These are phyloP conservation scores for Aspergillus nomiae DNA, from an alignment of 2,329 filamentous ascomycete species.

Conservation along the genomic window DNA sequence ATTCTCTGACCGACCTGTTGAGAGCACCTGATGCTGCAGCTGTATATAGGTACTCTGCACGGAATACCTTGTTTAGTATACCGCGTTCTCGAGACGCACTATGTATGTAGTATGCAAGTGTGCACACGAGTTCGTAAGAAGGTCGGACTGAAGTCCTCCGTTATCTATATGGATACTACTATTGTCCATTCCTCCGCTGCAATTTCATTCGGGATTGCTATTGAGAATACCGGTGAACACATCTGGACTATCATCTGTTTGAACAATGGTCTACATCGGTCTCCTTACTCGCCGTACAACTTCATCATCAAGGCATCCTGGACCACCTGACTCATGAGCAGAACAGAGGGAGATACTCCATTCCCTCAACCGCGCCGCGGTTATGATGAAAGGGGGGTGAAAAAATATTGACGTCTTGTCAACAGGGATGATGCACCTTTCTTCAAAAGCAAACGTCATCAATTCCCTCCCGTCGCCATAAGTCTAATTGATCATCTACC, in stretches of 20 bases:
- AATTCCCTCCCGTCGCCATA: neutral
- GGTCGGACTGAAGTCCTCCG: constrained; percentile 1
- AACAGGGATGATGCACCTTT: neutral
- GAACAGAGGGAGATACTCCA: neutral
- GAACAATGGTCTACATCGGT: neutral
- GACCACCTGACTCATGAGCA: neutral
- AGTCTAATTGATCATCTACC: constrained; percentile 5
- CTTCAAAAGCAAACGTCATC: constrained; percentile 3
- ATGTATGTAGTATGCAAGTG: constrained; percentile 1
- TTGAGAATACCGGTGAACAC: constrained; percentile 1
- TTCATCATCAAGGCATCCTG: neutral
- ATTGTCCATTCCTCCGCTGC: neutral
- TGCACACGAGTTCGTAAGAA: neutral
- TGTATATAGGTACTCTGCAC: neutral
- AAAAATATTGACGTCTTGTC: neutral
- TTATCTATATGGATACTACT: neutral
- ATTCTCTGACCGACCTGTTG: neutral
- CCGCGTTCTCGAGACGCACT: neutral
- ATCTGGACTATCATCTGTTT: neutral
- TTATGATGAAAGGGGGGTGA: neutral
- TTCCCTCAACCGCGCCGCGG: neutral
- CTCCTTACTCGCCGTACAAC: neutral
- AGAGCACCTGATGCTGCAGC: neutral
- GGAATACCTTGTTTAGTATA: neutral
- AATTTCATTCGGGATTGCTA: neutral